Percentiles rank a stretch among this genome's conserved stretches.
phyloP scores from a whole-genome alignment of 2,329 filamentous ascomycete species.

The Diaporthe longicolla region DNA sequence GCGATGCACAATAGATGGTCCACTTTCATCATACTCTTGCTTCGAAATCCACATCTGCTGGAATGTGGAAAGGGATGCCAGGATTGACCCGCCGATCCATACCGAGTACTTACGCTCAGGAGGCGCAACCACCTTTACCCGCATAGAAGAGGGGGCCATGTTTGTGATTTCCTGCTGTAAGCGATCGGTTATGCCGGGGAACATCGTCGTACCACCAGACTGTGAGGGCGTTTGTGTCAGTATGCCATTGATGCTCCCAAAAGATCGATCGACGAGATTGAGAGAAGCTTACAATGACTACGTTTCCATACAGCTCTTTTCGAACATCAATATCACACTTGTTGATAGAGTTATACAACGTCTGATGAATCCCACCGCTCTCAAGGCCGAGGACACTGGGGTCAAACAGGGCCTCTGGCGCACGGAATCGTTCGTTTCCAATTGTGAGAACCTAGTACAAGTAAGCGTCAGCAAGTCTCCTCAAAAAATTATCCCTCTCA shows the following conservation, averaged over 20 bases:
- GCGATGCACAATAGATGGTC: constrained; percentile 99
- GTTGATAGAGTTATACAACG: constrained; percentile 99
- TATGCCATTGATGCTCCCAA: too few species aligned
- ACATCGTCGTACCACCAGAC: constrained; percentile 99
- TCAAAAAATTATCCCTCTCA: not conserved
- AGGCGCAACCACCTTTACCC: constrained; percentile 99
- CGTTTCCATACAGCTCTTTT: constrained; percentile 99
- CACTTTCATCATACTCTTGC: constrained; percentile 99
- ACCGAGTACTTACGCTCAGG: constrained; percentile 99
- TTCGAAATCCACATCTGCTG: constrained; percentile 99
- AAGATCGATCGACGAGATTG: constrained; percentile 7
- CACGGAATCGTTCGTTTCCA: constrained; percentile 99
- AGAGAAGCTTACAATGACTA: constrained; percentile 90
- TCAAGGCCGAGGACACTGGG: constrained; percentile 98
- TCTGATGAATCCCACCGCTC: constrained; percentile 98
- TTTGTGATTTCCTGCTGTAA: constrained; percentile 99
- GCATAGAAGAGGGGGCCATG: constrained; percentile 99
- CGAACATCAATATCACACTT: constrained; percentile 99
- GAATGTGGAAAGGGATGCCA: constrained; percentile 99
- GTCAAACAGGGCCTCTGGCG: constrained; percentile 99
- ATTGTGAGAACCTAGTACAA: constrained; percentile 88
- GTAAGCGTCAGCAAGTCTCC: not conserved
- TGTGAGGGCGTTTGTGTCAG: constrained; percentile 53
- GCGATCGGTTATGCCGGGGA: constrained; percentile 99
- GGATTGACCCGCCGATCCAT: constrained; percentile 99